Conservation (phyloP, 75 land plant genomes). For the Azolla pinnata region DNA sequence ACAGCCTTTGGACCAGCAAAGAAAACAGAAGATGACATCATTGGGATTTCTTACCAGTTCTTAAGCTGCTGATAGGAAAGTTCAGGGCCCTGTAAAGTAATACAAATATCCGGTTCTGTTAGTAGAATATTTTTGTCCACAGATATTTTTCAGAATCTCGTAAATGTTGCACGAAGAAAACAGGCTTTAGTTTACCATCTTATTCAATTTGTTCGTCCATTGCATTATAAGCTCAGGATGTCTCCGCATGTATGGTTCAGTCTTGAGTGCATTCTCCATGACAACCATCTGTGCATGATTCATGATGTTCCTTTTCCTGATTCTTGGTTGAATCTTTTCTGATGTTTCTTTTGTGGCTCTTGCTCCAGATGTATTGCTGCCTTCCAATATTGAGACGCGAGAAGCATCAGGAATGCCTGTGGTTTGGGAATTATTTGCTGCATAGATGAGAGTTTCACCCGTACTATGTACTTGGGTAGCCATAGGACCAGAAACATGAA, state of each 20-base stretch:
- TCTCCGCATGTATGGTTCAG: constrained; percentile 83
- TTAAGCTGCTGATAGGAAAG: constrained; percentile 67
- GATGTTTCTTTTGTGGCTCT: constrained; percentile 5
- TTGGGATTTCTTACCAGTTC: constrained; percentile 93
- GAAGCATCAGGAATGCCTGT: not conserved
- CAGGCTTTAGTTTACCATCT: too few relatives aligned
- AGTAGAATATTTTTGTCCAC: too few relatives aligned
- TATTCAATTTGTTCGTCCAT: constrained; percentile 67
- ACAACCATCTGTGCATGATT: constrained; percentile 60
- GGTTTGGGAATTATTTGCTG: not conserved
- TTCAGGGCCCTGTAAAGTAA: constrained; percentile 76
- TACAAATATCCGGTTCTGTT: too few relatives aligned
- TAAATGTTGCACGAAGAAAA: too few relatives aligned
- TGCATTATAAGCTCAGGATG: constrained; percentile 41
- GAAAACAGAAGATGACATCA: not conserved
- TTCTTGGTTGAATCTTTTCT: constrained; percentile 56
- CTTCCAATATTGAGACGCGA: not conserved
- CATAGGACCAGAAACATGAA: not conserved
- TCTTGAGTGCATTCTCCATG: constrained; percentile 62
- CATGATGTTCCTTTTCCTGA: constrained; percentile 80
- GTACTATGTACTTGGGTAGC: not conserved
- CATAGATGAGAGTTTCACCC: not conserved
- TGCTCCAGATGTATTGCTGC: too few relatives aligned
- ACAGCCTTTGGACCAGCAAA: not conserved
- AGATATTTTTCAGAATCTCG: too few relatives aligned